Evolutionary conservation across 352 stramenopile species (phyloP).

Genomic region (Phytophthora quininea): DNA sequence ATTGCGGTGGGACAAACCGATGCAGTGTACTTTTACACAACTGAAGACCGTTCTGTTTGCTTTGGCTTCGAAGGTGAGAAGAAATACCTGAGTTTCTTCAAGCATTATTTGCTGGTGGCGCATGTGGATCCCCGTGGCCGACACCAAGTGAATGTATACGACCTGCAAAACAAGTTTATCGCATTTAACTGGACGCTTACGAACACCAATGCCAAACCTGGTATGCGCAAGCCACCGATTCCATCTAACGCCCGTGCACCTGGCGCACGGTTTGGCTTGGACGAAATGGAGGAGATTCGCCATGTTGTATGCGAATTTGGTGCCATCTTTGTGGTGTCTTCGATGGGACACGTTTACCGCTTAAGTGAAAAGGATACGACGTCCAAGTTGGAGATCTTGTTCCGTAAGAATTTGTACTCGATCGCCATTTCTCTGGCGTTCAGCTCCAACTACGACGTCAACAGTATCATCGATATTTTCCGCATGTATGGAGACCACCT

Average conservation of each 20-base stretch:
- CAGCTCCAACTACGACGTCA: constrained; percentile 93
- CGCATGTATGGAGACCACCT: constrained; percentile 98
- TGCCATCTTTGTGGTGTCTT: constrained; percentile 88
- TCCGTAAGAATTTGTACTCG: constrained; percentile 97
- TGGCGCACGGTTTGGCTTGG: constrained; percentile 77
- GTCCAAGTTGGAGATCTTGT: constrained; percentile 97
- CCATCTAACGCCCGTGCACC: constrained; percentile 42
- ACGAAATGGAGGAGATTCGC: constrained; percentile 89
- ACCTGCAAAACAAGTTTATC: constrained; percentile 93
- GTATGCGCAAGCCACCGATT: constrained; percentile 38
- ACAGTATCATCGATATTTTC: constrained; percentile 96
- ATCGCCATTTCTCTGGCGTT: constrained; percentile 98
- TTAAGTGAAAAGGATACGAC: constrained; percentile 95
- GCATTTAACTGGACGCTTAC: constrained; percentile 92
- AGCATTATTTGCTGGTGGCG: constrained; percentile 86
- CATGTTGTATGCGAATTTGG: constrained; percentile 88
- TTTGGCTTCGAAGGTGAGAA: constrained; percentile 91
- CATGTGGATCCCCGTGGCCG: constrained; percentile 83
- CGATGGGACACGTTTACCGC: constrained; percentile 89
- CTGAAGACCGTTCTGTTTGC: constrained; percentile 86
- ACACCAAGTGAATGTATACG: constrained; percentile 91
- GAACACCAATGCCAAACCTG: constrained; percentile 47
- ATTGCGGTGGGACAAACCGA: constrained; percentile 86
- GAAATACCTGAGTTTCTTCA: constrained; percentile 88
- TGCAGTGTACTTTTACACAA: constrained; percentile 91